These are phyloP conservation scores for Pythium monospermum DNA, from an alignment of 352 stramenopile species.

Conservation along the genomic window DNA sequence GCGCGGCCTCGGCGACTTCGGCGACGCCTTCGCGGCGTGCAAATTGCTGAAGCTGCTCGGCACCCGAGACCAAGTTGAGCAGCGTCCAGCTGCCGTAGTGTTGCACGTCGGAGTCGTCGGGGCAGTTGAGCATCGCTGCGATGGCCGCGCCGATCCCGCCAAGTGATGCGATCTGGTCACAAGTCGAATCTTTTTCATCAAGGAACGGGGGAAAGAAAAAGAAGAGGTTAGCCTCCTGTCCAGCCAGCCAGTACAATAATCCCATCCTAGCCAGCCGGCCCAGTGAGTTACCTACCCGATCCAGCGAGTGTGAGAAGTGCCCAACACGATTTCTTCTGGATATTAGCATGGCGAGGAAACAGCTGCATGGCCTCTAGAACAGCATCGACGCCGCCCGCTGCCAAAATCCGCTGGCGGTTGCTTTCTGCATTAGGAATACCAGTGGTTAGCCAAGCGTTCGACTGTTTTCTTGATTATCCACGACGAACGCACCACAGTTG, in stretches of 20 bases:
- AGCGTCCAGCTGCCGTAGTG: constrained; percentile 64
- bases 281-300: constrained; percentile 59
- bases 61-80: constrained; percentile 62
- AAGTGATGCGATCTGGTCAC: constrained; percentile 49
- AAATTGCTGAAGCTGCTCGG: constrained; percentile 44
- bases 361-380: constrained; percentile 82
- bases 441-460: constrained; percentile 8
- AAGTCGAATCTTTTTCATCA: constrained; percentile 77
- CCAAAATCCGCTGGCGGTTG: constrained; percentile 74
- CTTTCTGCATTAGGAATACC: constrained; percentile 47
- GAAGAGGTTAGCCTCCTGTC: too few relatives aligned
- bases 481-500: constrained; percentile 52
- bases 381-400: constrained; percentile 67
- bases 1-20: constrained; percentile 76
- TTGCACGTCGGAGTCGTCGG: constrained; percentile 48
- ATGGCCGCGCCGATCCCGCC: constrained; percentile 64
- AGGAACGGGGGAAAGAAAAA: too few relatives aligned
- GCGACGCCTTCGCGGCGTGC: constrained; percentile 60
- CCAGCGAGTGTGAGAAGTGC: constrained; percentile 76
- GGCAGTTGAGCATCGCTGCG: constrained; percentile 73
- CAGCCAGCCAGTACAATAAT: too few relatives aligned
- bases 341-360: constrained; percentile 54
- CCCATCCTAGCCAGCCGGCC: too few relatives aligned
- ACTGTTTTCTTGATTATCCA: constrained; percentile 5
- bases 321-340: constrained; percentile 85